phyloP scores from a whole-genome alignment of 2,329 filamentous ascomycete species.

The Cercospora nicotianae region DNA sequence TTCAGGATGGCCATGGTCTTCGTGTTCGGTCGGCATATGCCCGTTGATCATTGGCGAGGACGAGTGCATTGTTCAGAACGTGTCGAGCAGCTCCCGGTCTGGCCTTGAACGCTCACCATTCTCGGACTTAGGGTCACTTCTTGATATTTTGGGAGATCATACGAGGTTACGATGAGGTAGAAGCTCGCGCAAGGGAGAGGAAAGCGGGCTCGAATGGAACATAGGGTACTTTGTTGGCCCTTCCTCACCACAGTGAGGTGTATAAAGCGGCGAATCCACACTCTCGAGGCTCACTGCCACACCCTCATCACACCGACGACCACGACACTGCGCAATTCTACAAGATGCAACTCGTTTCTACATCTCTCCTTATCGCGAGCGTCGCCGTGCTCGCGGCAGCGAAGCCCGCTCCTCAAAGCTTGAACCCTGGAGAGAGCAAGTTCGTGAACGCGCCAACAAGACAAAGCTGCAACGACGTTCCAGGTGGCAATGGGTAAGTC shows the following conservation, averaged over 20 bases:
- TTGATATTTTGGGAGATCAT: not conserved
- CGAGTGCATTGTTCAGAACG: not conserved
- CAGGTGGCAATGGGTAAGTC: not conserved
- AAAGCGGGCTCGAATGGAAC: not conserved
- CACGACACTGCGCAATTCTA: not conserved
- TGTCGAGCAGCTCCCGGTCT: not conserved
- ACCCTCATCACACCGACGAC: not conserved
- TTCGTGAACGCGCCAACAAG: not conserved
- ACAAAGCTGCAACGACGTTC: not conserved
- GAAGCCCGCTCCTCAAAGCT: not conserved
- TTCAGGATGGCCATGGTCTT: not conserved
- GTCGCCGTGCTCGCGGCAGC: not conserved
- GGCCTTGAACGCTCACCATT: not conserved
- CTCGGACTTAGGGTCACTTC: not conserved
- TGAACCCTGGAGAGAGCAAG: not conserved
- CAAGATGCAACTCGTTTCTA: not conserved
- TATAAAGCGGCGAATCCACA: not conserved
- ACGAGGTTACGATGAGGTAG: not conserved
- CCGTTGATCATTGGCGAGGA: not conserved
- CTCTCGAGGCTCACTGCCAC: not conserved
- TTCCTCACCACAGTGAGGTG: not conserved
- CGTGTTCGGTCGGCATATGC: not conserved
- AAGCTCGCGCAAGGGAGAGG: not conserved
- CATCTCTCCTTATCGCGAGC: not conserved
- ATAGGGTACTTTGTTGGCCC: not conserved